These are phyloP conservation scores for Myochromella boudieri DNA, from an alignment of 768 basidiomycete species.

Conservation along the genomic window DNA sequence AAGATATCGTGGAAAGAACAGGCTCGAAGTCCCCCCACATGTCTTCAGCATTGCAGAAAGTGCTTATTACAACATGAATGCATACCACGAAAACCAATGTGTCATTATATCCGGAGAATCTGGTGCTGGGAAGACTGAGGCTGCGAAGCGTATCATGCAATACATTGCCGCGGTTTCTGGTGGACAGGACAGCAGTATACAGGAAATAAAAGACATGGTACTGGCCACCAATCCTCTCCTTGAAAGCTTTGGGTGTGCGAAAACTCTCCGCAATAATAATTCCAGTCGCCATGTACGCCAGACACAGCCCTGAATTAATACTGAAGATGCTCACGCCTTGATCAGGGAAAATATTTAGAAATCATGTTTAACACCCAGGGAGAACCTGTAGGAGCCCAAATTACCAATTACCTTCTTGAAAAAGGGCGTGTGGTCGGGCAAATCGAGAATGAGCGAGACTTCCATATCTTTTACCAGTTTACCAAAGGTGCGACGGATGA, in stretches of 20 bases:
- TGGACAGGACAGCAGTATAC: constrained; percentile 84
- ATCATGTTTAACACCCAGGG: constrained; percentile 97
- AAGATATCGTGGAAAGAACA: constrained; percentile 93
- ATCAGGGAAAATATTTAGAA: constrained; percentile 95
- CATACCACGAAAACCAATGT: constrained; percentile 99
- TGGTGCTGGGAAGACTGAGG: constrained; percentile 98
- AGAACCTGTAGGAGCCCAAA: constrained; percentile 95
- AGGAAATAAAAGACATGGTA: constrained; percentile 99
- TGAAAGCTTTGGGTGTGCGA: constrained; percentile 98
- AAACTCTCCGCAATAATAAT: constrained; percentile 98
- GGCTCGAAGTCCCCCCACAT: constrained; percentile 96
- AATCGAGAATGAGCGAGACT: constrained; percentile 93
- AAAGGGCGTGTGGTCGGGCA: constrained; percentile 97
- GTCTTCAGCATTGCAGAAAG: constrained; percentile 97
- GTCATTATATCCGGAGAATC: constrained; percentile 99
- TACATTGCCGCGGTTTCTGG: constrained; percentile 98
- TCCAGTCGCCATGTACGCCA: constrained; percentile 91
- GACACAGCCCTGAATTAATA: not conserved
- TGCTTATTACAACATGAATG: constrained; percentile 98
- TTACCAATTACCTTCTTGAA: constrained; percentile 97
- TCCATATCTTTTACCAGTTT: constrained; percentile 99
- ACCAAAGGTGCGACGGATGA: constrained; percentile 91
- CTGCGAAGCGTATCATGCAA: constrained; percentile 99
- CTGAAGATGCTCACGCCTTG: constrained; percentile 17
- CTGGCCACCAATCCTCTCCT: constrained; percentile 95